A percentile compares a stretch with the other conserved stretches of the same genome.
These are phyloP conservation scores for Heliamphora exappendiculata DNA, from an alignment of 148 eudicot species.

Conservation along the genomic window DNA sequence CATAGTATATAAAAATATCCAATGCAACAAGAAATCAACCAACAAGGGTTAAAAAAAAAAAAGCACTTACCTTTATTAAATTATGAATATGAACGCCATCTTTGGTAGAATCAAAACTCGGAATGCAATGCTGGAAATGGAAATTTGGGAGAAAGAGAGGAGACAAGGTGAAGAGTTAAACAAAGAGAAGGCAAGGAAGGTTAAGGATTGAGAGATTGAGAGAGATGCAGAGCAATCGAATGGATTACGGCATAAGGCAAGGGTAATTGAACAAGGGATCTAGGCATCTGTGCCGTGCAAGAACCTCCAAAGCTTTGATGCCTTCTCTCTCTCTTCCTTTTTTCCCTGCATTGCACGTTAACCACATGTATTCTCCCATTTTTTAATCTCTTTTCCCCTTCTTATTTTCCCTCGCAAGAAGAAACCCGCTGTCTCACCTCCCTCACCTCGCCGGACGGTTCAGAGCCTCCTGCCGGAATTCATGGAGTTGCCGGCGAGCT, in stretches of 20 bases:
- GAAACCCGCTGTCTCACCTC: constrained; percentile 5
- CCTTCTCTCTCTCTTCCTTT: constrained; percentile 13
- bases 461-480: constrained; percentile 15
- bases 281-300: constrained; percentile 73
- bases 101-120: constrained; percentile 1
- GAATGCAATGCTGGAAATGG: not conserved
- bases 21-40: not conserved
- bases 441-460: not conserved
- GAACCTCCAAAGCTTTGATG: constrained; percentile 46
- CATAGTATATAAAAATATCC: not conserved
- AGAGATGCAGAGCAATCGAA: constrained; percentile 26
- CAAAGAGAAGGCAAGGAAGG: not conserved
- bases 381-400: not conserved
- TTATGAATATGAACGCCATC: not conserved
- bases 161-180: not conserved
- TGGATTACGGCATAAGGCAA: constrained; percentile 71
- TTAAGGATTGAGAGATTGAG: constrained; percentile 7
- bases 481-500: constrained; percentile 16
- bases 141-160: constrained; percentile 1
- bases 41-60: not conserved
- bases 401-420: not conserved
- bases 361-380: constrained; percentile 23
- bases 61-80: constrained; percentile 18
- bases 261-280: constrained; percentile 39
- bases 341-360: constrained; percentile 67